phyloP scores from a whole-genome alignment of 345 rosid genomes.

The Linum usitatissimum region DNA sequence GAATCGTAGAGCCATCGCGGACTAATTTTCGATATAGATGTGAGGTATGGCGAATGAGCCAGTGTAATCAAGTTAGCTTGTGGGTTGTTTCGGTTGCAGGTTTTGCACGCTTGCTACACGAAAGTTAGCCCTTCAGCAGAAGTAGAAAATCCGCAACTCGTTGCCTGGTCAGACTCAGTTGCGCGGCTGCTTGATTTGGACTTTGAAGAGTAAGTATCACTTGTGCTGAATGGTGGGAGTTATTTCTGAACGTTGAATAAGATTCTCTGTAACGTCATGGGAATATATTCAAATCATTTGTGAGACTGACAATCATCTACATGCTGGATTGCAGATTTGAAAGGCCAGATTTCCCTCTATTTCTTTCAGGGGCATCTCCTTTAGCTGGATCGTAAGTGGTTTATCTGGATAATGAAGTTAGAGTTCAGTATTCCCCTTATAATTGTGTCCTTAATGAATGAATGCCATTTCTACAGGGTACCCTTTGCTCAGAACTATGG shows the following conservation, averaged over 20 bases:
- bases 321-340: conserved; percentile 50
- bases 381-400: conserved; percentile 67
- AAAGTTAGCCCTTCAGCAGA: conserved; percentile 79
- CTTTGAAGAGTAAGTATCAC: conserved; percentile 64
- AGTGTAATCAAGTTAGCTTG: not conserved
- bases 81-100: conserved; percentile 28
- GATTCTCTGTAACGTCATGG: not conserved
- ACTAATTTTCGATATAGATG: no score
- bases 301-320: not conserved
- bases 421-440: not conserved
- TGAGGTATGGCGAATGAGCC: not conserved
- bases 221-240: not conserved
- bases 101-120: conserved; percentile 75
- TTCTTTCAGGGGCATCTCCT: conserved; percentile 65
- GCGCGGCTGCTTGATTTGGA: conserved; percentile 73
- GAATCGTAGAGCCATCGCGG: no score
- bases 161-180: conserved; percentile 88
- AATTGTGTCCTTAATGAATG: conserved; percentile 3
- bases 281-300: not conserved
- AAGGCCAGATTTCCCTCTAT: conserved; percentile 70
- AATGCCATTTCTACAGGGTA: conserved; percentile 32
- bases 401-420: conserved; percentile 1
- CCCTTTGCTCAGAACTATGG: conserved; percentile 94
- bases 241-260: not conserved
- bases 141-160: conserved; percentile 84